A percentile compares a stretch with the other conserved stretches of the same genome.
Evolutionary conservation across 176 grass and related monocot genomes (phyloP).

Genomic region (Chloris gayana): DNA sequence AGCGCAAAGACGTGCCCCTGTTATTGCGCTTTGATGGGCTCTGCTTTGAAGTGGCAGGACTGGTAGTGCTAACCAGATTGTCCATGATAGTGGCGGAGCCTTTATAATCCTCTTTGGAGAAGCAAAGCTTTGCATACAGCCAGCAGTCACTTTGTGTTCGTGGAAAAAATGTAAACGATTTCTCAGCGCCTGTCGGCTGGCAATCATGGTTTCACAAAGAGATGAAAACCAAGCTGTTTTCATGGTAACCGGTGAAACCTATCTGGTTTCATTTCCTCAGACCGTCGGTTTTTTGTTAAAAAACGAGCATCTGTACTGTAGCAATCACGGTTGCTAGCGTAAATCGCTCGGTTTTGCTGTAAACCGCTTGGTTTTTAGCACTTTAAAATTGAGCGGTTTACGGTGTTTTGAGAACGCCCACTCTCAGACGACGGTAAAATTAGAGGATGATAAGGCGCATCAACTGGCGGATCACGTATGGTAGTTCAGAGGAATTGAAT

Average conservation of each 20-base stretch:
- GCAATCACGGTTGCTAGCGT: too few species aligned
- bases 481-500: too few species aligned
- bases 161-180: not conserved
- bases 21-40: constrained; percentile 26
- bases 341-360: too few species aligned
- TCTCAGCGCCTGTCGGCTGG: not conserved
- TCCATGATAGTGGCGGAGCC: not conserved
- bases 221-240: too few species aligned
- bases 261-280: too few species aligned
- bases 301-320: too few species aligned
- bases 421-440: not conserved
- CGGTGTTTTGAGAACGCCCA: not conserved
- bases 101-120: not conserved
- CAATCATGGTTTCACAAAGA: too few species aligned
- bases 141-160: not conserved
- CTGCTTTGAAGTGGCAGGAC: not conserved
- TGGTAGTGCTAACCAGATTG: constrained; percentile 38
- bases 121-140: constrained; percentile 1
- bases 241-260: too few species aligned
- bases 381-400: too few species aligned
- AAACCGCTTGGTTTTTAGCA: too few species aligned
- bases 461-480: too few species aligned
- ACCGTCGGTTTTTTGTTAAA: too few species aligned
- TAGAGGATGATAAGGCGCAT: not conserved
- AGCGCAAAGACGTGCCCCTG: constrained; percentile 10